Conservation (phyloP, 805 yeast genomes). For the Komagataella kurtzmanii region DNA sequence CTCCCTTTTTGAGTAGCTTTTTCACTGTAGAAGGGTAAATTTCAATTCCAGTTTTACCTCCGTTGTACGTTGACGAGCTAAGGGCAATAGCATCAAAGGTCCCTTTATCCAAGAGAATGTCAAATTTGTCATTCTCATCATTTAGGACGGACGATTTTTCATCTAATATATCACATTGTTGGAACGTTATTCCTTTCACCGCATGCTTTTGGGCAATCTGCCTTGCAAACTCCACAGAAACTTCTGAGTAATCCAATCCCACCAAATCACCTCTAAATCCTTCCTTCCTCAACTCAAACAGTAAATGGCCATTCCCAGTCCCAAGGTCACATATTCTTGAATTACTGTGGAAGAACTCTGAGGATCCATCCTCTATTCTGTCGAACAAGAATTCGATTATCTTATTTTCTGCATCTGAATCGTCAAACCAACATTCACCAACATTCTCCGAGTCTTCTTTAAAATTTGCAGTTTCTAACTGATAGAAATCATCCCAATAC, state of each 20-base stretch:
- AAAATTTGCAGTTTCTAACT: conserved; percentile 60
- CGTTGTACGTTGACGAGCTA: conserved; percentile 39
- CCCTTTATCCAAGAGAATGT: conserved; percentile 83
- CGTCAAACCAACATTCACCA: conserved; percentile 96
- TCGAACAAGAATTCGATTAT: conserved; percentile 62
- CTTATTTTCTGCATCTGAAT: conserved; percentile 81
- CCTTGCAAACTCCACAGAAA: conserved; percentile 66
- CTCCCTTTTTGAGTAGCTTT: conserved; percentile 38
- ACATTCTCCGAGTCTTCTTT: conserved; percentile 65
- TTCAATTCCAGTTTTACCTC: conserved; percentile 34
- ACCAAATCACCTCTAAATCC: conserved; percentile 42
- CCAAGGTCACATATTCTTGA: conserved; percentile 67
- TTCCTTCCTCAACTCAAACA: conserved; percentile 57
- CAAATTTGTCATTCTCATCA: conserved; percentile 31
- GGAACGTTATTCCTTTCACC: conserved; percentile 31
- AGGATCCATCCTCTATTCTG: conserved; percentile 22
- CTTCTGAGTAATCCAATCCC: conserved; percentile 82
- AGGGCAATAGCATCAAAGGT: conserved; percentile 94
- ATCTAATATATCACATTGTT: conserved; percentile 56
- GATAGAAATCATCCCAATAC: conserved; percentile 88
- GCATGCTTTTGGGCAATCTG: conserved; percentile 33
- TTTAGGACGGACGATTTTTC: conserved; percentile 19
- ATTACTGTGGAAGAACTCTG: conserved; percentile 1
- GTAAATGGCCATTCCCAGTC: conserved; percentile 89
- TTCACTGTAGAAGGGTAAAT: conserved; percentile 50